Evolutionary conservation across 2,329 filamentous ascomycete species (phyloP), one percentile per base, ranked within the genome.

Genomic region (Exophiala calicioides): DNA sequence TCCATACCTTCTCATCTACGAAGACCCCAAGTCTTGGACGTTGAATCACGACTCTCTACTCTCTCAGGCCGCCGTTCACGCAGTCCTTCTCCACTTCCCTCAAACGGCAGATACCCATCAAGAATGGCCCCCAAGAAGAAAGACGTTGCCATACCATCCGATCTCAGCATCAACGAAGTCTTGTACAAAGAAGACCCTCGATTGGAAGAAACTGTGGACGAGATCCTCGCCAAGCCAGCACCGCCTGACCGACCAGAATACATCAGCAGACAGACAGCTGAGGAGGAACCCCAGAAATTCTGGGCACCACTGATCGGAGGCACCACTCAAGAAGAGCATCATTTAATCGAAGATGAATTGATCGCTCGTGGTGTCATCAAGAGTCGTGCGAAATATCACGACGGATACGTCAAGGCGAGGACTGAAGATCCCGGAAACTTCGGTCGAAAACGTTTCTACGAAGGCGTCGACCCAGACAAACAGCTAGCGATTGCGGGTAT

Each of bases 291-390:
- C n/a, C 21, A 18, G 29, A 20, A 13, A 37, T 15, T 19, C 20
- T 45, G 24, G 9, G 45, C 40, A 19, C 50, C 54, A 23, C 43
- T 57, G n/a, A 45, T 57, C 18, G 33, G 52, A 12, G 52, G 54
- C 12, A 57, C 51, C 5, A 46, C 45, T 6, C 7, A 23, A 5
- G 10, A 32, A 3, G 48, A 57, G 38, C 31, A 43, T 37, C 5
- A 32, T 12, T 5, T 19, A 6, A 52, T 54, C 34, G 38, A 44
- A 19, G 20, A 47, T 6, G 44, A 49, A 30, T 27, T 50, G 10
- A 10, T 24, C 15, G 13, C 32, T 8, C 7, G n/a, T 21, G 46
- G 23, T 29, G 21, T 31, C 12, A 3, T n/a, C 19, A 20, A 10
- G 9, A 31, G 13, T 27, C 24, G 7, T 12, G 24, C 7, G 16